Evolutionary conservation across 2,329 filamentous ascomycete genomes (phyloP), one percentile per base, ranked within the genome.

Genomic region (Eurotiales sp.): DNA sequence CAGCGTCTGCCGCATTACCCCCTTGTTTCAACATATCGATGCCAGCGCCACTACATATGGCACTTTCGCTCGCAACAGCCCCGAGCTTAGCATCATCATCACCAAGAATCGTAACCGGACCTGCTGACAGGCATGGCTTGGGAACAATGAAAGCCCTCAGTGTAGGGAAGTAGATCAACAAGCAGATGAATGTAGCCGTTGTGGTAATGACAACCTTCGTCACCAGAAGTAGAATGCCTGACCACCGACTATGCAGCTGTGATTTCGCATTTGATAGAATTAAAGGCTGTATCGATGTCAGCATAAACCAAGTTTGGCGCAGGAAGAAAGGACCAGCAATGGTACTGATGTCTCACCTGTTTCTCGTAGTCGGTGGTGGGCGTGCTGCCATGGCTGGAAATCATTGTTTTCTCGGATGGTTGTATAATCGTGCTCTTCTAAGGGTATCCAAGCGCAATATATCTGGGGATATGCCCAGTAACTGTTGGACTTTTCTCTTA

Each of bases 1-100:
- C 77, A 42, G 87, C 85, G 70, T 92, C 88, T 1, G 85, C 87
- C 11, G 88, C 87, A 69, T 88, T 90, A 6, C 88, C 79, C 12
- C 84, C 83, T 39, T 74, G 62, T 48, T 79, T 70, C 49, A 90
- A 67, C 15, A 88, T 73, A 39, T 86, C 77, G 22, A 80, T 78
- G 2, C 87, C 87, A 59, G 89, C 85, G 27, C 76, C 65, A 55
- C 85, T 89, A 64, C 87, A 91, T 56, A 87, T 78, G 2, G 74
- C 67, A 59, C 78, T 84, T 66, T 90, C 86, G 48, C 84, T 86
- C 11, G 87, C 85, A 17, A 90, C 83, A 29, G 85, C 87, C 21
- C 87, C 87, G 19, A 65, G 54, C 44, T 64, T 66, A 1, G 41
- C 43, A 37, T 48, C 39, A 14, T 37, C 36, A 22, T 21, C n/a